Evolutionary conservation across 225 moss, liverwort and hornwort species (phyloP), one percentile per base, ranked within the genome.

Genomic region (Climacium dendroides): DNA sequence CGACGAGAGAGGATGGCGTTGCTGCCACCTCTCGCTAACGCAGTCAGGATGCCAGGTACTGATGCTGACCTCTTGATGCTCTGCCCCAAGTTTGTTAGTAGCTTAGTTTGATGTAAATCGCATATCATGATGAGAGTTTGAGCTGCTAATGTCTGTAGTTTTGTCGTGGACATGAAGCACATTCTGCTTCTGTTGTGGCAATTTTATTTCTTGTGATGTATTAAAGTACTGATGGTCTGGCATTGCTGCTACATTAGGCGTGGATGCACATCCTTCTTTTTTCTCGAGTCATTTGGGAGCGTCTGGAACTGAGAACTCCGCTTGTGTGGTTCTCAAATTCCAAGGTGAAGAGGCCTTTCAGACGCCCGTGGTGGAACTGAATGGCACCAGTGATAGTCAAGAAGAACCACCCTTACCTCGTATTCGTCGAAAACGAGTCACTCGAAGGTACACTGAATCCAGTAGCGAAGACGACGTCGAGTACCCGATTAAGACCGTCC

Each of bases 381-480:
- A 86, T 74, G 83, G 81, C 61, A 83, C 87, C 19, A 83, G 52
- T 80, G 92, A 90, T 67, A 53, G 82, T 74, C 90, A 90, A 90
- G 93, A 92, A 65, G 94, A 92, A 50, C 88, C 91, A 45, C 94
- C 91, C 41, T 89, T 94, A 61, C 92, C 91, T 74, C 94, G 83
- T 74, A 84, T 94, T 74, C 94, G 92, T 82, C 91, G 94, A 28
- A 94, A 94, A 74, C 92, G 91, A 59, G 28, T 92, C 45, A 65
- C 89, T 59, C 90, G 92, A 76, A 86, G 89, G 87, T 90, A 85
- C 66, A 65, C 92, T 10, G 92, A 89, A 73, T 92, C 91, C 87
- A 94, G 91, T 55, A 92, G 92, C 37, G 94, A 91, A 41, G 90
- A 86, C 58, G 78, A 74, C 74, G 74, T 39, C 57, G 41, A 58